These are phyloP conservation scores for Elongisporangium undulatum DNA, from an alignment of 352 stramenopile genomes.

Conservation along the genomic window DNA sequence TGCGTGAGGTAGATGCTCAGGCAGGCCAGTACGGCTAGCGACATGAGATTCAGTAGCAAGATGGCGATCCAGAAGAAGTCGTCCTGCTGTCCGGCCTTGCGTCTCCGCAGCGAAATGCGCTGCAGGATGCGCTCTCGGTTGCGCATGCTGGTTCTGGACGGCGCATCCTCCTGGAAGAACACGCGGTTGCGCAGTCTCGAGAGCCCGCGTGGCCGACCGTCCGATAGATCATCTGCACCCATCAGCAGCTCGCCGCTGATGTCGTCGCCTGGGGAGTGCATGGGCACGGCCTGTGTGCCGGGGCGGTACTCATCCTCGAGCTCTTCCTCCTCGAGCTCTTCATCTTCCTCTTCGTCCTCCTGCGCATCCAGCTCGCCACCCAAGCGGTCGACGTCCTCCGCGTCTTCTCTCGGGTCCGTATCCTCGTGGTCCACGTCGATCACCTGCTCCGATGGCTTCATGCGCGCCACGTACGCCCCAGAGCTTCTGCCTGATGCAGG, in stretches of 20 bases:
- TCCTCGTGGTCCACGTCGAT: conserved; percentile 33
- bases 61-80: conserved; percentile 76
- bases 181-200: conserved; percentile 23
- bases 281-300: conserved; percentile 51
- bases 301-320: conserved; percentile 48
- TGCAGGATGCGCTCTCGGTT: conserved; percentile 39
- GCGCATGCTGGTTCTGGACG: conserved; percentile 14
- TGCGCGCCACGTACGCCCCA: background rate
- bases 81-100: conserved; percentile 36
- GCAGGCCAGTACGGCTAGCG: conserved; percentile 53
- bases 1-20: conserved; percentile 70
- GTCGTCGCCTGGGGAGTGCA: conserved; percentile 64
- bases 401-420: conserved; percentile 6
- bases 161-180: conserved; percentile 48
- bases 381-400: conserved; percentile 6
- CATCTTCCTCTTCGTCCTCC: conserved; percentile 8
- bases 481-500: background rate
- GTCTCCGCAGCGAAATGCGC: conserved; percentile 55
- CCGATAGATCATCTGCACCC: conserved; percentile 12
- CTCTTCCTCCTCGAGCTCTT: conserved; percentile 15
- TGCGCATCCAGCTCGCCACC: conserved; percentile 9
- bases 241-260: conserved; percentile 28
- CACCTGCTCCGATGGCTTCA: conserved; percentile 16
- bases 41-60: conserved; percentile 61
- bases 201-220: background rate